Evolutionary conservation across 176 grass and related monocot species (phyloP).

Genomic region (Rhynchospora breviuscula): DNA sequence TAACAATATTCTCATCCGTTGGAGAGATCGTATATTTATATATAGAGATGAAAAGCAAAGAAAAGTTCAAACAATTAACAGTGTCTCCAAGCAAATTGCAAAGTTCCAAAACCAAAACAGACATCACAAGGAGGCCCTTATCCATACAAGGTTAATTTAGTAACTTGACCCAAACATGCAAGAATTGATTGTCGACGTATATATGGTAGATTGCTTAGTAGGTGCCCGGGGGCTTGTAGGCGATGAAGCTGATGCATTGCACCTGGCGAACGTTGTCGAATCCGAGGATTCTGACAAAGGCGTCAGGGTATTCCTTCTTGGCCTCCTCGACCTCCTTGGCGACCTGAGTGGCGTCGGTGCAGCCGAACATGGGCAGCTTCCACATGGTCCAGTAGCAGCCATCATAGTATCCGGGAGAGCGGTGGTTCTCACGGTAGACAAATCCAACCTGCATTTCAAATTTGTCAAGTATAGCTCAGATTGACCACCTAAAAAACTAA

Average conservation of each 20-base stretch:
- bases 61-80: not conserved
- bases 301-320: slow-evolving; percentile 40
- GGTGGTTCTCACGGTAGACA: slow-evolving; percentile 43
- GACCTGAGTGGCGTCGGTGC: slow-evolving; percentile 59
- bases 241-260: slow-evolving; percentile 69
- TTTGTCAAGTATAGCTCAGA: not conserved
- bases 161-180: not conserved
- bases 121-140: not conserved
- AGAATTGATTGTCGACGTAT: not conserved
- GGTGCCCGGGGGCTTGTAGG: slow-evolving; percentile 38
- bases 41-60: not conserved
- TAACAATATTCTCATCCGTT: slow-evolving; percentile 23
- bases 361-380: slow-evolving; percentile 94
- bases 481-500: not conserved
- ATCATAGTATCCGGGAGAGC: slow-evolving; percentile 62
- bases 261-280: slow-evolving; percentile 72
- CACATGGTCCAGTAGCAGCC: slow-evolving; percentile 93
- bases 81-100: not conserved
- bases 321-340: slow-evolving; percentile 39
- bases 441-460: slow-evolving; percentile 27
- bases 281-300: slow-evolving; percentile 49
- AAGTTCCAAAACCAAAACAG: slow-evolving; percentile 24
- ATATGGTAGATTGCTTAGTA: not conserved
- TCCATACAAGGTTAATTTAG: slow-evolving; percentile 3
- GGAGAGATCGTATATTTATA: slow-evolving; percentile 22